phyloP scores from a whole-genome alignment of 2,329 filamentous ascomycete species.

The Aspergillus oerlinghausenensis region DNA sequence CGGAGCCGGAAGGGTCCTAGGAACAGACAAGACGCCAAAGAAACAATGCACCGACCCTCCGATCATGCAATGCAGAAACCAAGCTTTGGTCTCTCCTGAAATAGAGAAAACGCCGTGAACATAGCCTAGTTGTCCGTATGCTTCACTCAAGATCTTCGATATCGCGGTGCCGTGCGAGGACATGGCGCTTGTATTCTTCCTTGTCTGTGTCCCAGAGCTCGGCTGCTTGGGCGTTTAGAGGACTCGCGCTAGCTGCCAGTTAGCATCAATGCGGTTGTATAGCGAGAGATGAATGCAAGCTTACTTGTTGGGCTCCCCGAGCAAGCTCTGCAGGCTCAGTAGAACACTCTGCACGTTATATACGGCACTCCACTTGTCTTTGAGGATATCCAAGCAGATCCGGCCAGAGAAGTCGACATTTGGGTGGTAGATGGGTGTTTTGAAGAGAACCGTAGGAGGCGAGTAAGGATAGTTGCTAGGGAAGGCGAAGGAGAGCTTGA shows the following conservation, averaged over 20 bases:
- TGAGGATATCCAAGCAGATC: constrained; percentile 96
- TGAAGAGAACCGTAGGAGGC: constrained; percentile 88
- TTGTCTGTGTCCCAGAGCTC: constrained; percentile 90
- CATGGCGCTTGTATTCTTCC: constrained; percentile 76
- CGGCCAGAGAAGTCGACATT: constrained; percentile 97
- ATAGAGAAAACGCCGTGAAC: constrained; percentile 5
- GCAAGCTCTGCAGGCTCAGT: constrained; percentile 85
- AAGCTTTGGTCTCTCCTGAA: constrained; percentile 2
- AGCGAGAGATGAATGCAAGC: constrained; percentile 24
- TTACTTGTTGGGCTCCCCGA: constrained; percentile 98
- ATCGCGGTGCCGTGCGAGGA: constrained; percentile 60
- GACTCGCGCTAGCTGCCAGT: constrained; percentile 64
- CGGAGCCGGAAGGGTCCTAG: background rate
- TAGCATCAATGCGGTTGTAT: constrained; percentile 2
- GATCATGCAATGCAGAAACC: constrained; percentile 13
- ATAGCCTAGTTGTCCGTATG: constrained; percentile 1
- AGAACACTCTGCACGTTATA: constrained; percentile 95
- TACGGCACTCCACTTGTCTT: constrained; percentile 98
- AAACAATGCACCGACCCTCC: constrained; percentile 9
- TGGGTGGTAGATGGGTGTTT: constrained; percentile 97
- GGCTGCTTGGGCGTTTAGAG: constrained; percentile 91
- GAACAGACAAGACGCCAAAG: constrained; percentile 1
- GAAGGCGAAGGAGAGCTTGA: constrained; percentile 91
- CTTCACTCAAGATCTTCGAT: constrained; percentile 44
- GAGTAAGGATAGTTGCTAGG: constrained; percentile 90